Base-by-base conservation (phyloP, 2,329 filamentous ascomycete genomes). In the Exserohilum rostratum region DNA sequence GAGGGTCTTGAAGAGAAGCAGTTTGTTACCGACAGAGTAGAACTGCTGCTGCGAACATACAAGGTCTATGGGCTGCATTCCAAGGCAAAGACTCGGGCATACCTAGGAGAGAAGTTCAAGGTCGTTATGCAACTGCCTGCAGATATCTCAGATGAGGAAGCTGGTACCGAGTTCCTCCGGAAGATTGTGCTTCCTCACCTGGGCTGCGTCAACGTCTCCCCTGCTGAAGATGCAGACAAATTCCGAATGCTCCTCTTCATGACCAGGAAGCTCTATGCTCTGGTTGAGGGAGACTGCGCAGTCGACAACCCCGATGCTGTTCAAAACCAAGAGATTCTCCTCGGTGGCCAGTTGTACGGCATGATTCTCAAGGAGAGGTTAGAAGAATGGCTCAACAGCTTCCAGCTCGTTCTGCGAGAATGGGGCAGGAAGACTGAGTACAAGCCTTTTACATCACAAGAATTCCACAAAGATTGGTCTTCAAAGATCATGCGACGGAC, bases 261-360 rank as follows among this genome's bases (percentile, higher is more conserved):
- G 93, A 90, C 93, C 67, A 85, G 93, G 61, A 99, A 99, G 76
- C 85, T 99, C 29, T 99, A 99, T 71, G 86, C 93, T 12, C 82
- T 99, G 44, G 93, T 95, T 7, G 92, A 93, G 57, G 93, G 93
- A 51, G 93, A 97, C 61, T 98, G 93, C 73, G 85, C 91, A 4
- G 87, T 93, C 4, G 95, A 99, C 79, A 98, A 99, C 70, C 93
- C 95, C 1, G 95, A 99, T 83, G 91, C 95, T 10, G 89, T 97
- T 15, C 93, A 96, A 69, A 96, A 96, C 75, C 95, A 99, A 72
- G 95, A 99, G 76, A 89, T 98, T 53, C 81, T 99, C 20, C 85
- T 99, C 1, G 93, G 93, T 48, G 93, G 95, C 7, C 96, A 96
- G 71, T 80, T 99, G 11, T 99, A 96, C 72, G 91, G 91, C 51